Evolutionary conservation across 2,329 filamentous ascomycete genomes (phyloP).

Genomic region (Colletotrichum sp.): DNA sequence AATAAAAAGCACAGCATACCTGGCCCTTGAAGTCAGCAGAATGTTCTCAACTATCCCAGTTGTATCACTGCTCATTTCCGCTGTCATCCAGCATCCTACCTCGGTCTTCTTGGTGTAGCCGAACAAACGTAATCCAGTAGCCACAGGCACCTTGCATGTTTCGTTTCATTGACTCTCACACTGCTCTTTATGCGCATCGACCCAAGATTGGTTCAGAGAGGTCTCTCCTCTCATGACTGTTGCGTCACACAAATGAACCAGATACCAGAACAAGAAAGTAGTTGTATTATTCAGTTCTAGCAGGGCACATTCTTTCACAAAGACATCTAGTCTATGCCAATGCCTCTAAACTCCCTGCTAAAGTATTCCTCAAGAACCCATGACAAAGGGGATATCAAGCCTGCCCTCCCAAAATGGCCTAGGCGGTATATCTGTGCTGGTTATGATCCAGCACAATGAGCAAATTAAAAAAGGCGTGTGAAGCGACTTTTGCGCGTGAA

Average conservation of each 20-base stretch:
- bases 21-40: too few species aligned
- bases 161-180: too few species aligned
- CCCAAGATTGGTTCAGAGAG: background rate
- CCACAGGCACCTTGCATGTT: too few species aligned
- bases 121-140: too few species aligned
- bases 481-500: background rate
- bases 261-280: background rate
- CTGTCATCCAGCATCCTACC: too few species aligned
- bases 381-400: background rate
- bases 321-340: constrained; percentile 6
- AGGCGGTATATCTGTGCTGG: background rate
- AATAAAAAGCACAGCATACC: too few species aligned
- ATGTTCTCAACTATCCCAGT: too few species aligned
- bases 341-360: background rate
- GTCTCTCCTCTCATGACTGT: background rate
- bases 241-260: background rate
- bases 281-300: constrained; percentile 4
- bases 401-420: background rate
- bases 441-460: background rate
- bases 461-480: background rate
- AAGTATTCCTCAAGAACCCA: background rate
- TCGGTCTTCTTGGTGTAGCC: too few species aligned
- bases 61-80: too few species aligned
- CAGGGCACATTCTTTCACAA: background rate
- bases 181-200: too few species aligned